Evolutionary conservation across 169 alveolate species (phyloP).

Genomic region (Eimeria praecox): DNA sequence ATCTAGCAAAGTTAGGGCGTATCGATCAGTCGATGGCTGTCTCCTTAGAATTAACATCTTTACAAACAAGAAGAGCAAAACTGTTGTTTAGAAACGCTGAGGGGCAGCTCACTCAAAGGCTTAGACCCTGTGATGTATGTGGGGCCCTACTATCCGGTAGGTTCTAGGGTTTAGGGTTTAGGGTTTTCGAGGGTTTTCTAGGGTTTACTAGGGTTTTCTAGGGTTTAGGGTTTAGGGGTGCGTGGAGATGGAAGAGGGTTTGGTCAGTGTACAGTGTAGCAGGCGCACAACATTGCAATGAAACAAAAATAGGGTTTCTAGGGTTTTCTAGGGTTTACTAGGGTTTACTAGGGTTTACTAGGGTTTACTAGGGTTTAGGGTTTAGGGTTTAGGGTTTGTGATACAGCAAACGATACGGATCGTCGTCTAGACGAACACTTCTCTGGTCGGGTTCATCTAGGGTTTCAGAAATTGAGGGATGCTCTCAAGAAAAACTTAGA

Average conservation of each 20-base stretch:
- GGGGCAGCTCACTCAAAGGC: constrained; percentile 86
- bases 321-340: too few species aligned
- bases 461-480: constrained; percentile 89
- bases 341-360: background rate
- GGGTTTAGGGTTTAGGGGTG: constrained; percentile 37
- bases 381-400: constrained; percentile 49
- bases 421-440: constrained; percentile 90
- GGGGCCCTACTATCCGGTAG: constrained; percentile 88
- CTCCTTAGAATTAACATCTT: background rate
- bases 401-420: constrained; percentile 87
- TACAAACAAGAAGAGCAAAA: constrained; percentile 6
- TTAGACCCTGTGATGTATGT: constrained; percentile 92
- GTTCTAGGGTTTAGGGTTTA: constrained; percentile 80
- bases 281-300: constrained; percentile 38
- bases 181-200: background rate
- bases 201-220: background rate
- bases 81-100: constrained; percentile 85
- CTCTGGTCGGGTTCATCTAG: constrained; percentile 90
- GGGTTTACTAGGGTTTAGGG: constrained; percentile 52
- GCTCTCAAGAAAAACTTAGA: constrained; percentile 73
- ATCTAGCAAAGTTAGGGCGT: too few species aligned
- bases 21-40: too few species aligned
- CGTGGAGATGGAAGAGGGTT: background rate
- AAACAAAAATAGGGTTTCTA: background rate
- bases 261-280: constrained; percentile 37